phyloP scores from a whole-genome alignment of 345 rosid species.

The Tarenaya hassleriana region DNA sequence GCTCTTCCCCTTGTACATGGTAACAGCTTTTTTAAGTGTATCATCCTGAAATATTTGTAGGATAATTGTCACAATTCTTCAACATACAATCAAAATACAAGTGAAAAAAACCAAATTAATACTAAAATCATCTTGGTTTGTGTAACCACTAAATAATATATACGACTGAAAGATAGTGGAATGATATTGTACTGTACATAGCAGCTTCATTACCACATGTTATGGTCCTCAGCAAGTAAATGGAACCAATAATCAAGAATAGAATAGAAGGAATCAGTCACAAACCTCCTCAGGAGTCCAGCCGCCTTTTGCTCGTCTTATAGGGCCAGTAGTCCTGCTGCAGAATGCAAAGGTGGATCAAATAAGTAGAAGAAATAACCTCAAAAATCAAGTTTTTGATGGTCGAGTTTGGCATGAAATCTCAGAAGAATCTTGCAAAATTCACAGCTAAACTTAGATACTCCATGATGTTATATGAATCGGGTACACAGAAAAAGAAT shows the following conservation, averaged over 20 bases:
- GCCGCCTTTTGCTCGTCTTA: constrained; percentile 96
- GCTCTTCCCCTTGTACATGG: constrained; percentile 60
- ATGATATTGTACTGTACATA: not conserved
- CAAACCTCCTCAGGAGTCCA: constrained; percentile 94
- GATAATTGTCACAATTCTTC: not conserved
- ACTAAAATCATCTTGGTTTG: not conserved
- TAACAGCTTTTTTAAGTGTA: constrained; percentile 72
- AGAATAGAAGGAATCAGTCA: constrained; percentile 8
- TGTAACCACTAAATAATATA: not conserved
- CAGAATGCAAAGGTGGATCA: constrained; percentile 21
- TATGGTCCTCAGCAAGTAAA: too few species aligned
- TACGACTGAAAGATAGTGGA: not conserved
- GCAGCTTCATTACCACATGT: not conserved
- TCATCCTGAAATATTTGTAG: constrained; percentile 56
- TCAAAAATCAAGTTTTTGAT: constrained; percentile 12
- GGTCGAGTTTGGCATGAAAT: not conserved
- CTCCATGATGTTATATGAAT: not conserved
- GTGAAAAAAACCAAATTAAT: constrained; percentile 8
- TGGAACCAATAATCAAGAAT: not conserved
- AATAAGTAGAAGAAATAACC: constrained; percentile 9
- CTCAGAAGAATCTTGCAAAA: not conserved
- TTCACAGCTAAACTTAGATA: not conserved
- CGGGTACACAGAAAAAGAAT: not conserved
- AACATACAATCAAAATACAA: not conserved
- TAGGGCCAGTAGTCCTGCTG: constrained; percentile 95